Evolutionary conservation across 768 basidiomycete genomes (phyloP).

Genomic region (Rhizopogon sp.): DNA sequence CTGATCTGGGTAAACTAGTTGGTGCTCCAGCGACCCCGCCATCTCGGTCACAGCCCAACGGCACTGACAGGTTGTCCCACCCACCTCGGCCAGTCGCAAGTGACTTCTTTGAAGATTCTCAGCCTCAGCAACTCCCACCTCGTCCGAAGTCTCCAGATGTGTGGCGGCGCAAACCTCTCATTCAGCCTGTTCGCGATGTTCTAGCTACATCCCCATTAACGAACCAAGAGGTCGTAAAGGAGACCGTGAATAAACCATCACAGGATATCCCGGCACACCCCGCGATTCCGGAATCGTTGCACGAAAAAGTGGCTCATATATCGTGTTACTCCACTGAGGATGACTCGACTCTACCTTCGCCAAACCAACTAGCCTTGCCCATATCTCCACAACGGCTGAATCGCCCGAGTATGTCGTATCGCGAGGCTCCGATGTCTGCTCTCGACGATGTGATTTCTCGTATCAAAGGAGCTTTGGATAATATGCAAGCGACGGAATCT

Average conservation of each 20-base stretch:
- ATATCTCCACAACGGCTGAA: constrained; percentile 16
- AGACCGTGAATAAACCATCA: not conserved
- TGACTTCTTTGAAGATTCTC: constrained; percentile 65
- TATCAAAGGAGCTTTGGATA: constrained; percentile 74
- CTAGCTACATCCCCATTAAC: not conserved
- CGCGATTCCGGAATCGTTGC: not conserved
- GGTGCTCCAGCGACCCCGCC: constrained; percentile 25
- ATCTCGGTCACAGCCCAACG: constrained; percentile 13
- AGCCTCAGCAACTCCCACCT: constrained; percentile 9
- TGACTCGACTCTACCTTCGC: constrained; percentile 7
- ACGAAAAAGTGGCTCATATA: not conserved
- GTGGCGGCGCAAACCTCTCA: constrained; percentile 37
- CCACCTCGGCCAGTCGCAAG: constrained; percentile 52
- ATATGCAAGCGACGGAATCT: constrained; percentile 44
- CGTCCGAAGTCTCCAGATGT: constrained; percentile 33
- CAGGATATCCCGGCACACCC: not conserved
- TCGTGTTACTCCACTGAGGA: constrained; percentile 9
- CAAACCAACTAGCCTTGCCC: constrained; percentile 13
- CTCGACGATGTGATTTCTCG: constrained; percentile 81
- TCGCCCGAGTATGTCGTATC: constrained; percentile 23
- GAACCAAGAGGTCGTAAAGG: not conserved
- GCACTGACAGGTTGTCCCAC: constrained; percentile 20
- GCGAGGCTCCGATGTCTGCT: constrained; percentile 62
- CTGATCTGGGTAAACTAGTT: constrained; percentile 68
- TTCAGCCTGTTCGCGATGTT: not conserved